A percentile compares a stretch with the other conserved stretches of the same genome.
These are phyloP conservation scores for Aspergillus intermedius DNA, from an alignment of 2,329 filamentous ascomycete genomes.

Conservation along the genomic window DNA sequence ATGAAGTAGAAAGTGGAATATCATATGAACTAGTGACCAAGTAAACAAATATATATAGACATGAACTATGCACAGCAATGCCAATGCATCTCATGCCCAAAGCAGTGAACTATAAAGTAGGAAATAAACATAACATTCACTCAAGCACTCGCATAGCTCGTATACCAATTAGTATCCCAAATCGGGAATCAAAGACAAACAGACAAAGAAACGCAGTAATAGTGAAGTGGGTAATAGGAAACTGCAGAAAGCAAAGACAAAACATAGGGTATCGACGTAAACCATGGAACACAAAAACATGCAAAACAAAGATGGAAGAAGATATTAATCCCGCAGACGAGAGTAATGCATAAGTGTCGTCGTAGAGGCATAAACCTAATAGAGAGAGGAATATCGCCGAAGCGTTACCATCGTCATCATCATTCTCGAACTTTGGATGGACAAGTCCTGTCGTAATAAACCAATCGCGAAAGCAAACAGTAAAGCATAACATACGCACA, in stretches of 20 bases:
- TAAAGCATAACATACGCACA: conserved; percentile 16
- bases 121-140: too few species aligned
- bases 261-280: conserved; percentile 30
- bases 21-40: neutral
- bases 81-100: neutral
- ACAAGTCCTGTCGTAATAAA: conserved; percentile 11
- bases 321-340: conserved; percentile 8
- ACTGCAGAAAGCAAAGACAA: conserved; percentile 8
- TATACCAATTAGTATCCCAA: too few species aligned
- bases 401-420: conserved; percentile 4
- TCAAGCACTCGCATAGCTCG: too few species aligned
- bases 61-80: neutral
- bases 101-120: neutral
- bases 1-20: neutral
- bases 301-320: conserved; percentile 9
- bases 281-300: conserved; percentile 22
- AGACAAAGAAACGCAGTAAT: neutral
- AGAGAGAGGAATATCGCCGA: conserved; percentile 3
- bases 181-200: neutral
- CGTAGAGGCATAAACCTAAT: neutral
- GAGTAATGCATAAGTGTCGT: conserved; percentile 4
- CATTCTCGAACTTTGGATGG: conserved; percentile 8
- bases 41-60: neutral
- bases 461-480: conserved; percentile 7
- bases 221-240: conserved; percentile 1